Percentiles rank a stretch among this genome's conserved stretches.
Evolutionary conservation across 2,329 filamentous ascomycete species (phyloP).

Genomic region (Xylariaceae sp.): DNA sequence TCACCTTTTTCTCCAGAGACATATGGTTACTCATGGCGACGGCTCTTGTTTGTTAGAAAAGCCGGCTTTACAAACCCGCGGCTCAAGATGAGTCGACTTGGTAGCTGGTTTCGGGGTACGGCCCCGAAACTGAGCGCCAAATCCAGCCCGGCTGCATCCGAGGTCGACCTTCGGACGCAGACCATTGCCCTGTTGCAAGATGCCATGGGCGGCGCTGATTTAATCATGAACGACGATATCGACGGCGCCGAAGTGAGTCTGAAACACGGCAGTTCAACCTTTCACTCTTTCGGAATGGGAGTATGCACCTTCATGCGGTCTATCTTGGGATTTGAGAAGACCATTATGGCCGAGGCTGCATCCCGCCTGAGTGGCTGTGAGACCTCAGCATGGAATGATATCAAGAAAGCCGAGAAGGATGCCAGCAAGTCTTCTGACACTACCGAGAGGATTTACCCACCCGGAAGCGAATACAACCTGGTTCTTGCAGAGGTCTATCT

Average conservation of each 20-base stretch:
- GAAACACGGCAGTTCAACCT: constrained; percentile 73
- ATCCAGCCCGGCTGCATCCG: constrained; percentile 32
- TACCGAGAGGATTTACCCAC: constrained; percentile 61
- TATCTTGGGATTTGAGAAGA: constrained; percentile 86
- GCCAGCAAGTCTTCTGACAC: constrained; percentile 26
- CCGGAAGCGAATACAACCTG: constrained; percentile 83
- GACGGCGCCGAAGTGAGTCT: constrained; percentile 75
- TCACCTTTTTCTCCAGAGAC: no score
- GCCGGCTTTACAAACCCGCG: neutral
- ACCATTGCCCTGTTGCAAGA: constrained; percentile 56
- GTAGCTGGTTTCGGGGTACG: constrained; percentile 50
- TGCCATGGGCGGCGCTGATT: constrained; percentile 62
- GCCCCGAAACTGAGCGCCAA: constrained; percentile 35
- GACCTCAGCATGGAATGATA: constrained; percentile 70
- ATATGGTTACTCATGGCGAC: no score
- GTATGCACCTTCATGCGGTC: constrained; percentile 83
- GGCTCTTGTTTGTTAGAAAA: no score
- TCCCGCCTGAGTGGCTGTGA: constrained; percentile 73
- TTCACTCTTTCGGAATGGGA: constrained; percentile 79
- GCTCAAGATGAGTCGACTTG: constrained; percentile 45
- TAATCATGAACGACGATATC: constrained; percentile 89
- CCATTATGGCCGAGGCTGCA: constrained; percentile 81
- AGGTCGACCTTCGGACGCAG: constrained; percentile 35
- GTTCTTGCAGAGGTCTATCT: constrained; percentile 83
- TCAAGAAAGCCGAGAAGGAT: constrained; percentile 70